Evolutionary conservation across 2,329 filamentous ascomycete species (phyloP).

Genomic region (Hypoxylon sp.): DNA sequence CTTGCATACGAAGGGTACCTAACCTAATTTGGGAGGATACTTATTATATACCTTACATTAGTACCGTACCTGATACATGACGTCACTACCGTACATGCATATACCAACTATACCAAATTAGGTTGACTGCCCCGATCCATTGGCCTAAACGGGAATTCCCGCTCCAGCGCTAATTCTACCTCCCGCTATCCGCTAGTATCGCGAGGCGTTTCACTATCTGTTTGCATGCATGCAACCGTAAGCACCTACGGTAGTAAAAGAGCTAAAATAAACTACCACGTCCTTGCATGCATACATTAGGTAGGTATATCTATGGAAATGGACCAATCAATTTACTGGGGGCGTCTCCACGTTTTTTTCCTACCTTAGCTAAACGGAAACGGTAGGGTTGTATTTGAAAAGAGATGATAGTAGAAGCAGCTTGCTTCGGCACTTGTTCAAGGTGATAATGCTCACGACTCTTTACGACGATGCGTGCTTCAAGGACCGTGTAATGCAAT

Average conservation of each 20-base stretch:
- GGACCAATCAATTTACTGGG: neutral
- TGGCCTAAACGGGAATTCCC: neutral
- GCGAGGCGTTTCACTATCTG: neutral
- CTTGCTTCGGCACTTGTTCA: slow-evolving; percentile 15
- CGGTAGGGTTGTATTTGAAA: slow-evolving; percentile 1
- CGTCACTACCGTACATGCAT: too few species aligned
- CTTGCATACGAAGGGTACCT: neutral
- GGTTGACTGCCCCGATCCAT: neutral
- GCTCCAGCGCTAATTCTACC: neutral
- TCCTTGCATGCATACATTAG: neutral
- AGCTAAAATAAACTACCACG: neutral
- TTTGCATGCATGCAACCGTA: too few species aligned
- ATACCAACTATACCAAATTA: too few species aligned
- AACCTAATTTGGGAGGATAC: neutral
- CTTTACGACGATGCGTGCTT: neutral
- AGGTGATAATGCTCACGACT: neutral
- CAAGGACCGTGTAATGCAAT: slow-evolving; percentile 4
- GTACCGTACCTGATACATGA: too few species aligned
- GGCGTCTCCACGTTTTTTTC: neutral
- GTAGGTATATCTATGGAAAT: neutral
- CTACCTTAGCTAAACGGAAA: neutral
- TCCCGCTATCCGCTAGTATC: neutral
- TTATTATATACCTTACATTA: too few species aligned
- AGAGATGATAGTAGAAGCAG: neutral
- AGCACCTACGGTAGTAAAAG: neutral